Conservation (phyloP, 768 basidiomycete genomes). For the Galerina sulciceps region DNA sequence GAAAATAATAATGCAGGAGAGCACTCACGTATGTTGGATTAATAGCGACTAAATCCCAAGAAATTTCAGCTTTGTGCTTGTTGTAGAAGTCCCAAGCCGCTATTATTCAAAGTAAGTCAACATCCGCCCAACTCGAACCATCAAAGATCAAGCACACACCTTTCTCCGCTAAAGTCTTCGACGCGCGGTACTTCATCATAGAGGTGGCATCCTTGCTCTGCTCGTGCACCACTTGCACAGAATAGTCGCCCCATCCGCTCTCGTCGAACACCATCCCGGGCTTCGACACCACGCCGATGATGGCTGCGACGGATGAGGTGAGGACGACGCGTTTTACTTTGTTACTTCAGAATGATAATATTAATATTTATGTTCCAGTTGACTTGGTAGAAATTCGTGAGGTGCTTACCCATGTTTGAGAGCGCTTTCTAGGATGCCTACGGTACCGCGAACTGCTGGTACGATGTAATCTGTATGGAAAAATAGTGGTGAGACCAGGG, state of each 20-base stretch:
- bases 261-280: slow-evolving; percentile 42
- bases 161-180: slow-evolving; percentile 65
- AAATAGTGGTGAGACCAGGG: background rate
- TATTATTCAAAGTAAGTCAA: slow-evolving; percentile 22
- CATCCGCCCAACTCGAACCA: too few relatives aligned
- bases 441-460: slow-evolving; percentile 75
- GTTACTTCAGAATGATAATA: background rate
- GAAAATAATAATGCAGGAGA: background rate
- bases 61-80: slow-evolving; percentile 39
- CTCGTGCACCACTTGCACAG: slow-evolving; percentile 49
- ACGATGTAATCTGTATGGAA: slow-evolving; percentile 54
- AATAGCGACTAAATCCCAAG: slow-evolving; percentile 56
- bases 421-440: slow-evolving; percentile 61
- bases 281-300: slow-evolving; percentile 32
- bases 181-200: slow-evolving; percentile 53
- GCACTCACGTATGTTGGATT: slow-evolving; percentile 44
- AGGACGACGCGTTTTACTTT: slow-evolving; percentile 63
- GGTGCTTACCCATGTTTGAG: slow-evolving; percentile 18
- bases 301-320: slow-evolving; percentile 59
- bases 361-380: too few relatives aligned
- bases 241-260: slow-evolving; percentile 61
- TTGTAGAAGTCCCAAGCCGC: slow-evolving; percentile 48
- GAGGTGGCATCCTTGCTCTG: slow-evolving; percentile 49
- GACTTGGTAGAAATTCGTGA: too few relatives aligned
- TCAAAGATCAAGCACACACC: slow-evolving; percentile 31